Evolutionary conservation across 331 rosid genomes (phyloP), one percentile per base, ranked within the genome.

Genomic region (Rosa hybrid): DNA sequence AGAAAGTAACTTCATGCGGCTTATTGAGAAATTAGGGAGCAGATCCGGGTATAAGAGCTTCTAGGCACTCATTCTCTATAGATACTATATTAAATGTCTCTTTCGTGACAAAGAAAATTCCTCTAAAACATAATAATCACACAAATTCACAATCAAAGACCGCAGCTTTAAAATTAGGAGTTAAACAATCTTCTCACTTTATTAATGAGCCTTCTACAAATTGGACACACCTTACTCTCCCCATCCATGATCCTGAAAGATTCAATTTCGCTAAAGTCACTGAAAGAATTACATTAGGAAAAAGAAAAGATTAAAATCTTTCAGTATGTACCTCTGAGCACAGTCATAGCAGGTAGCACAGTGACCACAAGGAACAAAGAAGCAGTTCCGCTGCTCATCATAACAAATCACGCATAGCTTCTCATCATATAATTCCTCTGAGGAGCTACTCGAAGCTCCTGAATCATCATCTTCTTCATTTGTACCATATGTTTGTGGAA

Each of bases 311-410:
- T 51, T 10, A 69, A 70, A 50, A 11, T 71, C 68, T 81, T 59
- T 30, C 1, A 8, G 18, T 42, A 1, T 69, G 39, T 87, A 93
- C 98, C 98, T 90, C 72, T 86, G 90, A 64, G 98, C 94, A 75
- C 97, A 93, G 20, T 90, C 91, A 79, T 90, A 87, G 86, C 98
- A 93, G 72, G 95, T 91, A 12, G 95, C 97, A 79, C 92, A 90
- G 72, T 93, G 98, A 12, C 98, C 98, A 81, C 98, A 91, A 68
- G 98, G 98, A 85, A 93, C 88, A 71, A 91, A 90, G 88, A 93
- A 93, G 82, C 93, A 83, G 76, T 90, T 93, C 18, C 97, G 83
- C 53, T 89, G 93, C 57, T 90, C 98, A 69, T 93, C 98, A 34
- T 90, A 91, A 69, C 98, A 93, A 78, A 91, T 89, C 5, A 87